Conservation (phyloP, 257 asterid genomes). For the Penstemon newberryi region DNA sequence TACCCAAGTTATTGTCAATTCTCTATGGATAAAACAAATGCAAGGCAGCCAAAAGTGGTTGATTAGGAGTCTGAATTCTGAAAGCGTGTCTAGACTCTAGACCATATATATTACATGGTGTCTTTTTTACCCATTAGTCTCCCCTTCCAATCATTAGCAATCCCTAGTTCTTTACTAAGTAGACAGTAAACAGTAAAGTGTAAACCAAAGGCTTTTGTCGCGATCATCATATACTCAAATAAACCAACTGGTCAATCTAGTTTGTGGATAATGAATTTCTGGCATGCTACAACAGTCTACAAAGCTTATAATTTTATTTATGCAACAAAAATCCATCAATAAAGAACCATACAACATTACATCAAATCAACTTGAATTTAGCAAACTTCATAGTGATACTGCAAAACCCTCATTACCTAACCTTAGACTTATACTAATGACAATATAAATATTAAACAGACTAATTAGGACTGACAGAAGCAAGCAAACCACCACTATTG, state of each 20-base stretch:
- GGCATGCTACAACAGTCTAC: neutral
- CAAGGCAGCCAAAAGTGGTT: no score
- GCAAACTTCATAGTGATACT: slow-evolving; percentile 7
- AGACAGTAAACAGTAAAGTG: neutral
- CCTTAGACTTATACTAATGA: slow-evolving; percentile 10
- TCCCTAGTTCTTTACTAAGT: no score
- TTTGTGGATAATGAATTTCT: neutral
- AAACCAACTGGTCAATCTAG: neutral
- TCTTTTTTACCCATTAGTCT: no score
- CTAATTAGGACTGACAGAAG: neutral
- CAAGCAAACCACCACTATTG: no score
- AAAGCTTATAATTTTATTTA: slow-evolving; percentile 19
- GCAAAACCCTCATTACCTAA: slow-evolving; percentile 26
- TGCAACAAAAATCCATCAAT: slow-evolving; percentile 24
- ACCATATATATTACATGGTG: no score
- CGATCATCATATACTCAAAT: neutral
- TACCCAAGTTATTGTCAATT: no score
- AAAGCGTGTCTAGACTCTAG: no score
- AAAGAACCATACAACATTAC: slow-evolving; percentile 26
- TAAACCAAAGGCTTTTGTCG: neutral
- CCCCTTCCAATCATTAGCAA: no score
- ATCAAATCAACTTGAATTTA: neutral
- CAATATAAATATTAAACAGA: slow-evolving; percentile 3
- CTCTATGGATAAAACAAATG: no score
- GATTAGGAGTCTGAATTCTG: no score